Evolutionary conservation across 345 rosid genomes (phyloP), one percentile per base, ranked within the genome.

Genomic region (Eutrema heterophyllum): DNA sequence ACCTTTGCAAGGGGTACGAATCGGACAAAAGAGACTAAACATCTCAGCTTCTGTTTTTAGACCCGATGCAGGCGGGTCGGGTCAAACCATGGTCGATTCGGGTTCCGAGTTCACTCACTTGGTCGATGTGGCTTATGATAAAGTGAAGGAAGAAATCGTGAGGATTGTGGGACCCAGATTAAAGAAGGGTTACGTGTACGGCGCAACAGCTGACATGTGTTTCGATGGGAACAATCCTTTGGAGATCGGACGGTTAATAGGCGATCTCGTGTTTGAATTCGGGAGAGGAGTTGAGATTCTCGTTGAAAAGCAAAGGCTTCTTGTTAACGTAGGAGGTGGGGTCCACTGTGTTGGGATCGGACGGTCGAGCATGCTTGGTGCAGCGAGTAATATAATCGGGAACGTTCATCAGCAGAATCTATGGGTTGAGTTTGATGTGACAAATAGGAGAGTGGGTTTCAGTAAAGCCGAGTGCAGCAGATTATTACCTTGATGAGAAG

Each of bases 81-180:
- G 98, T 68, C 98, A 92, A 72, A 88, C 98, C 48, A 86, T 92
- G 56, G 76, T 88, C 0, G 97, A 92, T 41, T 92, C 98, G 5
- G 98, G 98, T 1, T 87, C 93, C 6, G 98, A 92, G 71, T 87
- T 89, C 71, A 87, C 97, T 1, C 88, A 84, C 70, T 62, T 92
- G 36, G 97, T 90, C 26, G 93, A 88, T n/a, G 84, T 78, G 52
- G 96, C 95, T 15, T 92, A 92, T 48, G 75, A 78, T 32, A 86
- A 81, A 56, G 87, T 90, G 21, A 83, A 71, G 40, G 90, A 81
- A 57, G 88, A 88, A 70, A 43, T 90, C 6, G 84, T 83, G 48
- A 76, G 84, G 40, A 67, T 79, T 48, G 97, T 67, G 40, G 98
- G 98, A 0, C 82, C 84, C 0, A 81, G 33, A 40, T 15, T 90